A percentile compares a stretch with the other conserved stretches of the same genome.
phyloP scores from a whole-genome alignment of 1,139 yeast genomes.

The Debaryomyces subglobosus region DNA sequence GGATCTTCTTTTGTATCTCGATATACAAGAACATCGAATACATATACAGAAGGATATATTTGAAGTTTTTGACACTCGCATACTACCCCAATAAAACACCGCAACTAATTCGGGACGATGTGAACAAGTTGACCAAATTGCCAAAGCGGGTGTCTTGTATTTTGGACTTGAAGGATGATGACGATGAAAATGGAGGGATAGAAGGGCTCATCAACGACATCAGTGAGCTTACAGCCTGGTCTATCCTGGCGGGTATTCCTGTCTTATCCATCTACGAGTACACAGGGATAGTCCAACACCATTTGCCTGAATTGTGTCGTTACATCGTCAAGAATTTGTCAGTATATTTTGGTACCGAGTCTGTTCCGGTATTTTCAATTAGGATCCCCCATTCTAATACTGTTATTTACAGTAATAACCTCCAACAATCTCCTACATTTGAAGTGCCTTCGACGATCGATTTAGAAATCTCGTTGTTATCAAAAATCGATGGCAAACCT shows the following conservation, averaged over 20 bases:
- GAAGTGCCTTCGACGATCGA: conserved; percentile 36
- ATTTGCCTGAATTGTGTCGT: conserved; percentile 59
- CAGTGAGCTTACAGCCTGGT: conserved; percentile 85
- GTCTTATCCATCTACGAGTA: conserved; percentile 77
- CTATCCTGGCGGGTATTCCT: conserved; percentile 80
- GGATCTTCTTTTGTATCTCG: conserved; percentile 59
- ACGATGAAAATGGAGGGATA: conserved; percentile 85
- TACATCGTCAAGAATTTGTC: conserved; percentile 63
- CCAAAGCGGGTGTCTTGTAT: conserved; percentile 80
- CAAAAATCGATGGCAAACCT: conserved; percentile 84
- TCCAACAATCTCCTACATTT: conserved; percentile 18
- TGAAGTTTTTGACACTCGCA: conserved; percentile 63
- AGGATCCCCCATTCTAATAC: conserved; percentile 65
- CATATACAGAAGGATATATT: conserved; percentile 54
- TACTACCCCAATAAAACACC: conserved; percentile 87
- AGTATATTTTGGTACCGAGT: conserved; percentile 73
- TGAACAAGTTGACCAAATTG: conserved; percentile 66
- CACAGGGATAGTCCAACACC: conserved; percentile 65
- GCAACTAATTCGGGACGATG: conserved; percentile 83
- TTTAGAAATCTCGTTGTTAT: conserved; percentile 66
- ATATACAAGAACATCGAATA: conserved; percentile 55
- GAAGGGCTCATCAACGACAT: conserved; percentile 79
- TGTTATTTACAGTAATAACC: conserved; percentile 45
- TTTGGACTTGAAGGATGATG: conserved; percentile 68
- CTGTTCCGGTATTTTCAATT: conserved; percentile 62